Conservation (phyloP, 179 eudicot species). For the Beta macrorhiza region DNA sequence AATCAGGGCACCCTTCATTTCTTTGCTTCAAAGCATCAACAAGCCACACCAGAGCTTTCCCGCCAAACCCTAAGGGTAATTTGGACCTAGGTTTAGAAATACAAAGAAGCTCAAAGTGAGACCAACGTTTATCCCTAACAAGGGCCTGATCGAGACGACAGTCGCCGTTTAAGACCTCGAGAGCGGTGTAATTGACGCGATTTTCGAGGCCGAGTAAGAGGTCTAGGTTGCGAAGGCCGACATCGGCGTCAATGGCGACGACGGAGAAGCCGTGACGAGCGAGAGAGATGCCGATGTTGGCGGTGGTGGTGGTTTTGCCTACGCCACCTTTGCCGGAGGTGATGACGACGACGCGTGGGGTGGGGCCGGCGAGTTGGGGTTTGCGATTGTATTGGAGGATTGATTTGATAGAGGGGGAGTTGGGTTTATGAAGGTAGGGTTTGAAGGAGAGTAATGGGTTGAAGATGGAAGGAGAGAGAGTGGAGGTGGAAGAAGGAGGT, state of each 20-base stretch:
- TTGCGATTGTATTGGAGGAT: constrained; percentile 75
- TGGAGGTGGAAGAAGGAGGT: constrained; percentile 1
- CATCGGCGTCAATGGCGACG: constrained; percentile 93
- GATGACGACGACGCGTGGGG: constrained; percentile 87
- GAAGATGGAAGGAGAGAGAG: constrained; percentile 15
- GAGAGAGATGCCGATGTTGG: constrained; percentile 85
- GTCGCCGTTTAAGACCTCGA: constrained; percentile 91
- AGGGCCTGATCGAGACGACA: constrained; percentile 94
- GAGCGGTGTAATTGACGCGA: constrained; percentile 89
- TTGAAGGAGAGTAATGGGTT: constrained; percentile 19
- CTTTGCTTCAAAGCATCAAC: constrained; percentile 82
- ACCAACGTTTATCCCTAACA: constrained; percentile 83
- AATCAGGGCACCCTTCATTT: constrained; percentile 71
- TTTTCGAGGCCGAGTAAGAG: constrained; percentile 88
- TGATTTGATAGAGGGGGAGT: constrained; percentile 31
- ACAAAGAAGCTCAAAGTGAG: constrained; percentile 73
- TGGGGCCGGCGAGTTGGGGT: constrained; percentile 80
- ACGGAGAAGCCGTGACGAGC: constrained; percentile 92
- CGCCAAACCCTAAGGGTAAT: constrained; percentile 83
- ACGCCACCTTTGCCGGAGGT: constrained; percentile 99
- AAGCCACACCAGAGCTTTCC: constrained; percentile 84
- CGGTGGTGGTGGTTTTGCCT: constrained; percentile 98
- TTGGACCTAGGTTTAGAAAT: constrained; percentile 91
- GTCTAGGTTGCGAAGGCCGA: constrained; percentile 92
- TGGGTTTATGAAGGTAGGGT: constrained; percentile 20